Conservation (phyloP, 2,329 filamentous ascomycete genomes). For the Fusarium tupiense region DNA sequence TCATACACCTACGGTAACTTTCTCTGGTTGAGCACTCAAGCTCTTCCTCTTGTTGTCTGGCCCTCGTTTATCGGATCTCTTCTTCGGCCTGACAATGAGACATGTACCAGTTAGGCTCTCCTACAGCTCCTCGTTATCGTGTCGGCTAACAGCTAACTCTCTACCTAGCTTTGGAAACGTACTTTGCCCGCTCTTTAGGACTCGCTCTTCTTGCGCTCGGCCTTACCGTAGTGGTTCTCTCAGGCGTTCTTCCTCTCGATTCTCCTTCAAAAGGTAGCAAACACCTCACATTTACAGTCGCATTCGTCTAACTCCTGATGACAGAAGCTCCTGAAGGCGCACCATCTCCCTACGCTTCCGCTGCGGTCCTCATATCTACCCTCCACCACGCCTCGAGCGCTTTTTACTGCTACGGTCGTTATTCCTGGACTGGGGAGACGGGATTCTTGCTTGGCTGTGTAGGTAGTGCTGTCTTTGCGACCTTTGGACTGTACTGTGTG, state of each 20-base stretch:
- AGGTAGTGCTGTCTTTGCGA: slow-evolving; percentile 66
- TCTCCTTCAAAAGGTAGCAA: slow-evolving; percentile 55
- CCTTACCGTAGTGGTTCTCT: slow-evolving; percentile 72
- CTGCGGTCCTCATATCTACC: slow-evolving; percentile 72
- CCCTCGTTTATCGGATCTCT: slow-evolving; percentile 59
- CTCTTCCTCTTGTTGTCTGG: slow-evolving; percentile 58
- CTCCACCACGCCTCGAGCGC: slow-evolving; percentile 71
- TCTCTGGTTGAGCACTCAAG: slow-evolving; percentile 61
- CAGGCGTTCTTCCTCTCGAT: slow-evolving; percentile 74
- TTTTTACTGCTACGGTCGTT: slow-evolving; percentile 75
- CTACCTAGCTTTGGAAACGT: slow-evolving; percentile 69
- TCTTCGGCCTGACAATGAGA: slow-evolving; percentile 49
- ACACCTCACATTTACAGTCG: too few relatives aligned
- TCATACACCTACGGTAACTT: slow-evolving; percentile 62
- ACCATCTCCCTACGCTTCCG: slow-evolving; percentile 71
- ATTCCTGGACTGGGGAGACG: slow-evolving; percentile 64
- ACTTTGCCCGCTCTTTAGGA: slow-evolving; percentile 78
- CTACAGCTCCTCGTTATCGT: not conserved
- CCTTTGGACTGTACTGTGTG: slow-evolving; percentile 57
- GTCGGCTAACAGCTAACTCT: slow-evolving; percentile 19
- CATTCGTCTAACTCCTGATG: not conserved
- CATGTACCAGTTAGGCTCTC: slow-evolving; percentile 44
- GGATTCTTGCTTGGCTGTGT: slow-evolving; percentile 69
- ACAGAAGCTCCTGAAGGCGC: slow-evolving; percentile 47
- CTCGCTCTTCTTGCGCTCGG: slow-evolving; percentile 73